phyloP scores from a whole-genome alignment of 805 yeast species.

The Dipodascopsis tothii region DNA sequence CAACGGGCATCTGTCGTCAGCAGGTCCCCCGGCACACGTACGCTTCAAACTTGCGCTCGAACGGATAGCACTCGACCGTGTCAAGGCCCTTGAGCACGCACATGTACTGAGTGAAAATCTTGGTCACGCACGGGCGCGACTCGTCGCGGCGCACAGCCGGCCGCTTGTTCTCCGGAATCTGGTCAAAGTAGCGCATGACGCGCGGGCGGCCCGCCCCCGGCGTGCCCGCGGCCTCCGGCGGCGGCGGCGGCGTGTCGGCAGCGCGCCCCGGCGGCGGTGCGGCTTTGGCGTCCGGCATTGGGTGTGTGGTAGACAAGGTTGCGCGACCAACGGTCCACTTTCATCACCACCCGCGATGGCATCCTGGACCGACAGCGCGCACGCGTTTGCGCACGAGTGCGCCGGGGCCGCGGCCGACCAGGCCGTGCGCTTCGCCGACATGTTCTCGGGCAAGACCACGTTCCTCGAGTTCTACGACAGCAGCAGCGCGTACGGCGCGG shows the following conservation, averaged over 20 bases:
- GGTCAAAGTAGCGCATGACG: too few relatives aligned
- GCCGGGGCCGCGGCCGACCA: not conserved
- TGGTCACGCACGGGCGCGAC: not conserved
- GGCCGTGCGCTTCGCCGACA: not conserved
- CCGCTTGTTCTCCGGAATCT: too few relatives aligned
- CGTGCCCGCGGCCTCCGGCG: too few relatives aligned
- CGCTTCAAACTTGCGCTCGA: not conserved
- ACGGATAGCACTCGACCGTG: not conserved
- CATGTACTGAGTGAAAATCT: not conserved
- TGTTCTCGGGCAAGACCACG: not conserved
- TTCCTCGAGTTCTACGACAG: conserved; percentile 1
- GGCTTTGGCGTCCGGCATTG: too few relatives aligned
- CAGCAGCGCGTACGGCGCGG: conserved; percentile 12
- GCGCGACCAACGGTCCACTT: too few relatives aligned
- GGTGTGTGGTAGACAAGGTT: too few relatives aligned
- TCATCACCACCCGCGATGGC: too few relatives aligned
- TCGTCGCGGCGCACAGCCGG: not conserved
- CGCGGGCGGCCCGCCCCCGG: too few relatives aligned
- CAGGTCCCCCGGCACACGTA: not conserved
- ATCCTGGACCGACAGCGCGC: too few relatives aligned
- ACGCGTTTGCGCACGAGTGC: not conserved
- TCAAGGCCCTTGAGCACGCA: not conserved
- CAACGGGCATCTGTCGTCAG: not conserved
- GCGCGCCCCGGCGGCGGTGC: too few relatives aligned
- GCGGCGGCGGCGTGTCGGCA: too few relatives aligned